Conservation (phyloP, 169 alveolate species). For the Cryptosporidium sp. region DNA sequence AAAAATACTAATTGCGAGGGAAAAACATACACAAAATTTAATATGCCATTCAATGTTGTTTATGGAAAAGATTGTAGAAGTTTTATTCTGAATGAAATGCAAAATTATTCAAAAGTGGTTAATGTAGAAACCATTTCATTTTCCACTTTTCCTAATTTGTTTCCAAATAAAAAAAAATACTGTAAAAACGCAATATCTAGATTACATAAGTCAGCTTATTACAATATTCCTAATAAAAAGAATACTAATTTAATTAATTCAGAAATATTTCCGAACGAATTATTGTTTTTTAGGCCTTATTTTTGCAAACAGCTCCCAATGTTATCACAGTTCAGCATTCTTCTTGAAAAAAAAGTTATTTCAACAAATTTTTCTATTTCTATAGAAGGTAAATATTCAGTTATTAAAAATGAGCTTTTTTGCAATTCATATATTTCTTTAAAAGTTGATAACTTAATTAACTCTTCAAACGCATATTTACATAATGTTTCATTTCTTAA, state of each 20-base stretch:
- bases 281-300: background rate
- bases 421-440: conserved; percentile 6
- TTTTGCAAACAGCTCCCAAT: background rate
- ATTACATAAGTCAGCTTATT: background rate
- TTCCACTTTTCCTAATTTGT: conserved; percentile 32
- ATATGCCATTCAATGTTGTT: conserved; percentile 16
- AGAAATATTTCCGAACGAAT: background rate
- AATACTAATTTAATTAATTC: background rate
- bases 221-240: background rate
- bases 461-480: background rate
- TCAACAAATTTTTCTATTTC: background rate
- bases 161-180: background rate
- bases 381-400: conserved; percentile 41
- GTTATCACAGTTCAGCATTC: conserved; percentile 8
- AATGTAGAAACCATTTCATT: background rate
- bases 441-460: conserved; percentile 7
- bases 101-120: background rate
- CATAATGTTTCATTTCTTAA: conserved; percentile 11
- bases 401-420: conserved; percentile 21
- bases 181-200: background rate
- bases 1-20: background rate
- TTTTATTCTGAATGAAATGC: conserved; percentile 14
- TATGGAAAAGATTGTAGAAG: conserved; percentile 51
- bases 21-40: background rate
- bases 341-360: conserved; percentile 6